Percentiles rank a stretch among this genome's conserved stretches.
phyloP scores from a whole-genome alignment of 1,284 basidiomycete genomes.

The Pterula multifida region DNA sequence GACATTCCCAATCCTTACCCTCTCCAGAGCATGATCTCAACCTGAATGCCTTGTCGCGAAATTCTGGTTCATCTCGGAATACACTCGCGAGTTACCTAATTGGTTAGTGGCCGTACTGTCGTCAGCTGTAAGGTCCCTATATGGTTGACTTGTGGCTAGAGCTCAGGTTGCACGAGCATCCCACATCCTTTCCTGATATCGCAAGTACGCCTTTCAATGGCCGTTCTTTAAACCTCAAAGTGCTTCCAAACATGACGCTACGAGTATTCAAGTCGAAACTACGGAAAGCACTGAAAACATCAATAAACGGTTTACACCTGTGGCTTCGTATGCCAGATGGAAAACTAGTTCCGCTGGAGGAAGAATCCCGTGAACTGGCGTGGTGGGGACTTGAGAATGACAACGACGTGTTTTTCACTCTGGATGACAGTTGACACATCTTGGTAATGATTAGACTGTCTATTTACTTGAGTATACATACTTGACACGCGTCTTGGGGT shows the following conservation, averaged over 20 bases:
- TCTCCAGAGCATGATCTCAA: not conserved
- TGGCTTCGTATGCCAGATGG: conserved; percentile 46
- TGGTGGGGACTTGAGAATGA: conserved; percentile 66
- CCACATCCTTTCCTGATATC: not conserved
- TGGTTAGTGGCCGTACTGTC: not conserved
- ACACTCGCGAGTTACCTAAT: not conserved
- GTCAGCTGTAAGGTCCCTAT: too few relatives aligned
- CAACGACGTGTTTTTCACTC: conserved; percentile 30
- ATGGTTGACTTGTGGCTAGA: too few relatives aligned
- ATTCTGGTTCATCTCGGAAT: not conserved
- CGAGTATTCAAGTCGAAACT: conserved; percentile 42
- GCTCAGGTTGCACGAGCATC: not conserved
- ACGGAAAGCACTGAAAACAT: conserved; percentile 29
- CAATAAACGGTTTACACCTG: conserved; percentile 20
- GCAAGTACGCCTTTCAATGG: not conserved
- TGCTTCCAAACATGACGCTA: conserved; percentile 56
- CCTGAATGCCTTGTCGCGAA: not conserved
- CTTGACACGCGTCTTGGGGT: too few relatives aligned
- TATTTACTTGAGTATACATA: too few relatives aligned
- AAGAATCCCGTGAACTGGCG: conserved; percentile 36
- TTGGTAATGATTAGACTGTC: not conserved
- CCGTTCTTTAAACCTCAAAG: conserved; percentile 19
- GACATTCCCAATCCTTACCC: not conserved
- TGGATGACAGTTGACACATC: not conserved
- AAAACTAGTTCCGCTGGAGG: conserved; percentile 29